Percentiles rank a stretch among this genome's conserved stretches.
Evolutionary conservation across 73 alveolate genomes (phyloP).

Genomic region (Paramecium pentaurelia): DNA sequence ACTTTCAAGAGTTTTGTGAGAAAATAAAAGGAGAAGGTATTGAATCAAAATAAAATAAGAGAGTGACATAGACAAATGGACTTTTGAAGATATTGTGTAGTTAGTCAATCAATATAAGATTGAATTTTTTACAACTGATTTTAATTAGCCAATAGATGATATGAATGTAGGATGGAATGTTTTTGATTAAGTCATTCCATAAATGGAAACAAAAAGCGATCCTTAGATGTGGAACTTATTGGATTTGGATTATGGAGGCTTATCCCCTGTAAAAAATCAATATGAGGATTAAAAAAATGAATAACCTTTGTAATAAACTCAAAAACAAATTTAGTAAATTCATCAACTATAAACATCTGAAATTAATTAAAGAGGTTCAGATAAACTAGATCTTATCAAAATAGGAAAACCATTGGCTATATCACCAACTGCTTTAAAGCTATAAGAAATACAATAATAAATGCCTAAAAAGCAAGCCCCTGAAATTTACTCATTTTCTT

Average conservation of each 20-base stretch:
- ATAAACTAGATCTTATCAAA: background rate
- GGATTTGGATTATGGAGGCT: background rate
- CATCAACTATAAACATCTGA: background rate
- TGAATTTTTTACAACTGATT: background rate
- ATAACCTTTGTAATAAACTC: background rate
- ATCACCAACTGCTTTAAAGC: background rate
- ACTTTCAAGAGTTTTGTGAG: slow-evolving; percentile 31
- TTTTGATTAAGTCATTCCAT: slow-evolving; percentile 15
- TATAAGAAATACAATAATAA: background rate
- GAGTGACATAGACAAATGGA: slow-evolving; percentile 30
- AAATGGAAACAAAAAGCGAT: background rate
- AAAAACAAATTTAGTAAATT: background rate
- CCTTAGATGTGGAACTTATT: background rate
- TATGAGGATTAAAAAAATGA: background rate
- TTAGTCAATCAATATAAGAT: slow-evolving; percentile 19
- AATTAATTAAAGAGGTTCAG: background rate
- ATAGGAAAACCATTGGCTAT: background rate
- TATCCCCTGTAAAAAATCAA: background rate
- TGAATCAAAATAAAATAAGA: background rate
- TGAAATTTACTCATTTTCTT: background rate
- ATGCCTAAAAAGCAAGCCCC: background rate
- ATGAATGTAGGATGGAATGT: background rate
- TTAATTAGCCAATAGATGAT: background rate
- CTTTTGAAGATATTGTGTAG: slow-evolving; percentile 21
- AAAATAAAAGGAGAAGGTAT: slow-evolving; percentile 39